phyloP scores from a whole-genome alignment of 2,329 filamentous ascomycete species.

The Fusarium gaditjirri region DNA sequence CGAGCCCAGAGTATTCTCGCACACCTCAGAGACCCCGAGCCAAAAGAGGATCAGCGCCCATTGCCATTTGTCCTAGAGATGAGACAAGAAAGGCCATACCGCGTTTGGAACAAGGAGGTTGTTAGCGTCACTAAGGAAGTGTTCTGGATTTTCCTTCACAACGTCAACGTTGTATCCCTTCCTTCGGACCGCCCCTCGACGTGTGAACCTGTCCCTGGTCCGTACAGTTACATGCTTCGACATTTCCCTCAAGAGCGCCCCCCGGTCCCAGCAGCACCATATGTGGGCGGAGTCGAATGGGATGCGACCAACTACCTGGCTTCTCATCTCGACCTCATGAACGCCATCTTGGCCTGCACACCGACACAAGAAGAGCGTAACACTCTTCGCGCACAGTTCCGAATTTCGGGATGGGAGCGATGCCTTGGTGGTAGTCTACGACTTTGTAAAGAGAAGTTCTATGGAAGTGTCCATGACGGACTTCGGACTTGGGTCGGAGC shows the following conservation, averaged over 20 bases:
- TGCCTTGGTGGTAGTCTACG: constrained; percentile 85
- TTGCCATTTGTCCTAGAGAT: constrained; percentile 91
- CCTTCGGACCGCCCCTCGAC: constrained; percentile 55
- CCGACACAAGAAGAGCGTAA: constrained; percentile 78
- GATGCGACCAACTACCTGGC: constrained; percentile 97
- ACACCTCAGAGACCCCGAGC: constrained; percentile 83
- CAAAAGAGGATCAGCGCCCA: constrained; percentile 78
- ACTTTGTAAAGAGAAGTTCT: constrained; percentile 98
- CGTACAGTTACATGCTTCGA: constrained; percentile 70
- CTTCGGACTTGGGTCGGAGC: constrained; percentile 91
- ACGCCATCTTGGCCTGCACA: constrained; percentile 86
- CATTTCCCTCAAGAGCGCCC: constrained; percentile 88
- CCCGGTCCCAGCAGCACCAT: constrained; percentile 92
- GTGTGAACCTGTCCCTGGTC: constrained; percentile 49
- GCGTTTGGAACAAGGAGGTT: constrained; percentile 93
- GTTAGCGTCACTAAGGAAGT: constrained; percentile 96
- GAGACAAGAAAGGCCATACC: constrained; percentile 86
- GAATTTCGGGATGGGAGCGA: constrained; percentile 89
- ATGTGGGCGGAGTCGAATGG: constrained; percentile 98
- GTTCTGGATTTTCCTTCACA: constrained; percentile 98
- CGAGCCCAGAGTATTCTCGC: constrained; percentile 79
- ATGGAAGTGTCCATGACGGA: constrained; percentile 88
- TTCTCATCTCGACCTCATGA: constrained; percentile 90
- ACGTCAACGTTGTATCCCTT: constrained; percentile 85
- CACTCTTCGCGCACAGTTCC: constrained; percentile 77